These are phyloP conservation scores for Lecanicillium sp. DNA, from an alignment of 2,329 filamentous ascomycete genomes.

Conservation along the genomic window DNA sequence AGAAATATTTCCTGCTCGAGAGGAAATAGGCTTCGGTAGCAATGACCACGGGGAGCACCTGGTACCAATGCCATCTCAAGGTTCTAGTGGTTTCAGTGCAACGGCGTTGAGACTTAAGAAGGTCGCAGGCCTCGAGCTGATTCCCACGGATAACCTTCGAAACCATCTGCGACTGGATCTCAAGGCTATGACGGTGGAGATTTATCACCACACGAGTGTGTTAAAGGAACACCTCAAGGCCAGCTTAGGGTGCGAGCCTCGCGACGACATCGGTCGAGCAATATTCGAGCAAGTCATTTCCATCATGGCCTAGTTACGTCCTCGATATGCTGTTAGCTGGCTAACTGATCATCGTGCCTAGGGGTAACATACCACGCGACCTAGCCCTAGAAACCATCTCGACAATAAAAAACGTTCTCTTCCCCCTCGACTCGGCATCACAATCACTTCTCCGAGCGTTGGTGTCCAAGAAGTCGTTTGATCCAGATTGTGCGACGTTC, in stretches of 20 bases:
- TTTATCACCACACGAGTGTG: constrained; percentile 9
- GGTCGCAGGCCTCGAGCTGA: constrained; percentile 6
- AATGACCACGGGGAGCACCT: not conserved
- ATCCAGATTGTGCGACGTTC: constrained; percentile 9
- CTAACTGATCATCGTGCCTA: not conserved
- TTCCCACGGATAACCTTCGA: constrained; percentile 8
- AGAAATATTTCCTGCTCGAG: not conserved
- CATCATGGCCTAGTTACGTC: not conserved
- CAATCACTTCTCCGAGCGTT: constrained; percentile 6
- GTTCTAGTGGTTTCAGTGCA: not conserved
- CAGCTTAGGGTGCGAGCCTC: not conserved
- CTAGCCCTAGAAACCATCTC: constrained; percentile 10
- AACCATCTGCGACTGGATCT: constrained; percentile 7
- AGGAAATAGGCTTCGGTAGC: not conserved
- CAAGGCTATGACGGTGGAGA: constrained; percentile 4
- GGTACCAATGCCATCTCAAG: not conserved
- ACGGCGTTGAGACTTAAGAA: constrained; percentile 7
- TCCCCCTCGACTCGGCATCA: constrained; percentile 11
- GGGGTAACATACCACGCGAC: constrained; percentile 10
- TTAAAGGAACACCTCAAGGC: constrained; percentile 7
- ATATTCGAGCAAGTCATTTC: not conserved
- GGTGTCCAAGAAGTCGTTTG: constrained; percentile 8
- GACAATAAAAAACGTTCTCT: constrained; percentile 11
- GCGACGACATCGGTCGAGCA: not conserved
- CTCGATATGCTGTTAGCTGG: not conserved